A percentile compares a stretch with the other conserved stretches of the same genome.
phyloP scores from a whole-genome alignment of 1,284 basidiomycete genomes.

The Cryptococcus wingfieldii region DNA sequence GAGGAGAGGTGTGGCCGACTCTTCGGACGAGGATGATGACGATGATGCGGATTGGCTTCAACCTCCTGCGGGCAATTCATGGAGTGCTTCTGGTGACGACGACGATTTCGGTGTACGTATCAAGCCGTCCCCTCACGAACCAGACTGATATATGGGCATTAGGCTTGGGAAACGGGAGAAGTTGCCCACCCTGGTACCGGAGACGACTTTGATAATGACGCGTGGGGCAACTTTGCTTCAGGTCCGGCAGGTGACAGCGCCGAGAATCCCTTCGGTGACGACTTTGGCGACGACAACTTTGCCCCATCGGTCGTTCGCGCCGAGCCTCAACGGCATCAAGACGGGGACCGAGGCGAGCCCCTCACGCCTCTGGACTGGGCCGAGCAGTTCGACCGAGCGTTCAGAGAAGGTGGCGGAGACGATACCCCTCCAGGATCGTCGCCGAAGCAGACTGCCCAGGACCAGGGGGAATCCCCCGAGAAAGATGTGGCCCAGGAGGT shows the following conservation, averaged over 20 bases:
- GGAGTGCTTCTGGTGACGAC: slow-evolving; percentile 20
- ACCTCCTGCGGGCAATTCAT: slow-evolving; percentile 16
- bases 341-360: slow-evolving; percentile 8
- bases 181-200: slow-evolving; percentile 21
- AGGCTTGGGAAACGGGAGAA: slow-evolving; percentile 9
- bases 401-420: slow-evolving; percentile 13
- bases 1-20: slow-evolving; percentile 30
- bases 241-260: slow-evolving; percentile 19
- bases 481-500: slow-evolving; percentile 7
- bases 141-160: not conserved
- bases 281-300: slow-evolving; percentile 44
- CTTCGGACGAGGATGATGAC: slow-evolving; percentile 44
- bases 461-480: slow-evolving; percentile 10
- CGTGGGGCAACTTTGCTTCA: slow-evolving; percentile 44
- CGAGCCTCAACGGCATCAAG: slow-evolving; percentile 4
- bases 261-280: slow-evolving; percentile 45
- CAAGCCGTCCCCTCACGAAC: slow-evolving; percentile 4
- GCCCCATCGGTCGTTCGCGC: slow-evolving; percentile 11
- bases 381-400: slow-evolving; percentile 40
- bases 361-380: slow-evolving; percentile 46
- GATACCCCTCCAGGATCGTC: not conserved
- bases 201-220: slow-evolving; percentile 37
- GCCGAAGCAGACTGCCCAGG: not conserved
- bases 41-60: slow-evolving; percentile 43
- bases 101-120: slow-evolving; percentile 39